Evolutionary conservation across 2,329 filamentous ascomycete genomes (phyloP).

Genomic region (Aspergillus tamarii): DNA sequence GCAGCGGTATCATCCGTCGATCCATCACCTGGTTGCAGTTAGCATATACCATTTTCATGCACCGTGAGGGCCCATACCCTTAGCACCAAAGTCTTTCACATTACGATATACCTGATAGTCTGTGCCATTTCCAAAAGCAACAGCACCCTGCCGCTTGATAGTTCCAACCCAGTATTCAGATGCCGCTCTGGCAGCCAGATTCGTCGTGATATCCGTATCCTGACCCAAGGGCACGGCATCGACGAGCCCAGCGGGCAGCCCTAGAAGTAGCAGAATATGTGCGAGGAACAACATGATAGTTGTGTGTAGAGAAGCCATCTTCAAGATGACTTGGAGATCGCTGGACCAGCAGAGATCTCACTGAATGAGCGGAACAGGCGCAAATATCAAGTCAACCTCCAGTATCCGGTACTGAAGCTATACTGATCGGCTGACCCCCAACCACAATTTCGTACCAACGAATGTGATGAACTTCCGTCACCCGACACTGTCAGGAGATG

Average conservation of each 20-base stretch:
- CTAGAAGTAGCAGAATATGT: constrained; percentile 38
- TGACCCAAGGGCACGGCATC: constrained; percentile 36
- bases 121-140: constrained; percentile 61
- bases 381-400: constrained; percentile 18
- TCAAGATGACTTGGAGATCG: constrained; percentile 24
- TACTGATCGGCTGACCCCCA: constrained; percentile 18
- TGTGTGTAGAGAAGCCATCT: constrained; percentile 28
- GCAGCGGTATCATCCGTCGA: constrained; percentile 81
- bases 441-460: background rate
- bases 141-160: constrained; percentile 69
- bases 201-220: constrained; percentile 18
- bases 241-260: constrained; percentile 29
- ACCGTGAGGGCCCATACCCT: constrained; percentile 56
- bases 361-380: constrained; percentile 11
- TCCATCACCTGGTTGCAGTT: constrained; percentile 58
- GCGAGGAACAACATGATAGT: constrained; percentile 32
- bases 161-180: constrained; percentile 72
- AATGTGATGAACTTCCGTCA: constrained; percentile 11
- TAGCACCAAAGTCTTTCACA: constrained; percentile 75
- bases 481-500: constrained; percentile 17
- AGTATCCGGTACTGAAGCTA: constrained; percentile 33
- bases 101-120: constrained; percentile 76
- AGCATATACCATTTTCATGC: constrained; percentile 18
- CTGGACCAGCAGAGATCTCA: constrained; percentile 35
- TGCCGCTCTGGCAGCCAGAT: constrained; percentile 18